Base-by-base conservation (phyloP, 2,329 filamentous ascomycete genomes). In the Cytospora paraplurivora region DNA sequence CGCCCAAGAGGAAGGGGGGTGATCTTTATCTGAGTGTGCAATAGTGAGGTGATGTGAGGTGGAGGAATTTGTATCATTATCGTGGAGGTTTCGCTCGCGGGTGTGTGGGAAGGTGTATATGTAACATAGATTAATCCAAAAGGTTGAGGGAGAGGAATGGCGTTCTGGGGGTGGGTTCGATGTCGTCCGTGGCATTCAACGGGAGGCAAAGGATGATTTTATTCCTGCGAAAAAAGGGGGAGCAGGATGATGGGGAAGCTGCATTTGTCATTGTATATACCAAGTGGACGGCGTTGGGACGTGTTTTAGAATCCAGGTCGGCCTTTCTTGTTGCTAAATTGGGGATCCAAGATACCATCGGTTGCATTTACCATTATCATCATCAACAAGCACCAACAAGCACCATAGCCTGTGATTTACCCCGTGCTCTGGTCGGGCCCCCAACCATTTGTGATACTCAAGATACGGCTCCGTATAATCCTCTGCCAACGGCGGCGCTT, bases 1-100 rank as follows among this genome's bases (percentile, higher is more conserved):
- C 88, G 53, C 89, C 89, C 3, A 87, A 85, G 62, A 77, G 87
- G 65, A 80, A 85, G 56, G 88, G 89, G 0, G 85, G 88, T 33
- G 87, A 91, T 71, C 71, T 91, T 64, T 88, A 83, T 67, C 70
- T 87, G 68, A 82, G 82, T 67, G 83, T 87, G 66, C 78, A 81
- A 65, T 85, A 17, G n/a, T 19, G 17, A 1, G 4, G 15, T 33
- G 10, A 27, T 11, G 13, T 35, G 50, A 21, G 19, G 33, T 17
- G 27, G n/a, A 38, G 2, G 7, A 7, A n/a, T 38, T 27, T 49
- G 35, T 32, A n/a, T 12, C 17, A 8, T 53, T 35, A 11, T 47
- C 34, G 34, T 6, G 34, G 34, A 35, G 11, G 34, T 35, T 35
- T 35, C 12, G 35, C 35, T 37, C 35, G 35, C 7, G 2, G n/a